Evolutionary conservation across 2,329 filamentous ascomycete genomes (phyloP).

Genomic region (Amauroascus verrucosus): DNA sequence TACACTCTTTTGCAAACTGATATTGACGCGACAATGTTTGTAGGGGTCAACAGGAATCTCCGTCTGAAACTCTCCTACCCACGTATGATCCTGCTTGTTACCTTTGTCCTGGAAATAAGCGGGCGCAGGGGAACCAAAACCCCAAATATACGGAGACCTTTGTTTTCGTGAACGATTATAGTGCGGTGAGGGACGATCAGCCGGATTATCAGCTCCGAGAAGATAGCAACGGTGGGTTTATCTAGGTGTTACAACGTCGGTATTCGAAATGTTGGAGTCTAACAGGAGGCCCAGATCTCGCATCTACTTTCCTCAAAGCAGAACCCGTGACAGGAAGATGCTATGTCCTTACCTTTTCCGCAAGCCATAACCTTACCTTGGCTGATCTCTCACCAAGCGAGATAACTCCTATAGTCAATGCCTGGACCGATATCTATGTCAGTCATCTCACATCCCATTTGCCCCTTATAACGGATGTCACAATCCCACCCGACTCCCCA

Average conservation of each 20-base stretch:
- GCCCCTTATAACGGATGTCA: slow-evolving; percentile 45
- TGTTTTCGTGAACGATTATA: slow-evolving; percentile 95
- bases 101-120: slow-evolving; percentile 80
- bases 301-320: slow-evolving; percentile 66
- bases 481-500: slow-evolving; percentile 39
- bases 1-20: background rate
- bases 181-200: slow-evolving; percentile 89
- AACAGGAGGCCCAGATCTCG: slow-evolving; percentile 35
- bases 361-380: slow-evolving; percentile 80
- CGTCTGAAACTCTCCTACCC: slow-evolving; percentile 59
- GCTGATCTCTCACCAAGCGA: slow-evolving; percentile 71
- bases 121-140: slow-evolving; percentile 77
- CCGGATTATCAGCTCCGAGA: slow-evolving; percentile 56
- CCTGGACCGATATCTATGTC: slow-evolving; percentile 86
- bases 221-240: slow-evolving; percentile 40
- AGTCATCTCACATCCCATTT: slow-evolving; percentile 56
- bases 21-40: background rate
- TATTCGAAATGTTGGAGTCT: background rate
- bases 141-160: slow-evolving; percentile 80
- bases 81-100: slow-evolving; percentile 88
- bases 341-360: slow-evolving; percentile 91
- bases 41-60: slow-evolving; percentile 67
- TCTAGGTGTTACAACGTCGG: background rate
- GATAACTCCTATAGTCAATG: slow-evolving; percentile 73
- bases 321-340: slow-evolving; percentile 88